Base-by-base conservation (phyloP, 768 basidiomycete genomes). In the Epithele typhae region DNA sequence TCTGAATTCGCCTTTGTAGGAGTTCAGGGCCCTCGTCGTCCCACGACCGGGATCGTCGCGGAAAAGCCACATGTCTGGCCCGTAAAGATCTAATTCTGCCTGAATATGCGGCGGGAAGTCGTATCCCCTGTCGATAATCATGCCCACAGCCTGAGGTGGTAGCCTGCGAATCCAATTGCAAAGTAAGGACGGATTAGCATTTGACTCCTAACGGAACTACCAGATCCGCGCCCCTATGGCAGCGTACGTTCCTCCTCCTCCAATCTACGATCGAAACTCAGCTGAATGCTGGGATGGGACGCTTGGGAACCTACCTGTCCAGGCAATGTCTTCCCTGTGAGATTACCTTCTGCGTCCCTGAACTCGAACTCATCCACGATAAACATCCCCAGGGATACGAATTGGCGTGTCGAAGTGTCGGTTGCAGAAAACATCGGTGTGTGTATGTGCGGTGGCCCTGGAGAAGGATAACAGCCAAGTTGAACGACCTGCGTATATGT, bases 161-260 rank as follows among this genome's bases (percentile, higher is more conserved):
- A 92, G 70, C 89, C 88, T 89, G 59, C 9, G 18, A 25, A 38
- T 25, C 34, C 5, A 18, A 15, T 12, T 25, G 35, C 22, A 36
- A 25, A 4, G 33, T 41, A 4, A 44, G 37, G 35, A 35, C 34
- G 32, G 24, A 17, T 45, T 24, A 25, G n/a, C n/a, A n/a, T n/a
- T n/a, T n/a, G n/a, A n/a, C n/a, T n/a, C n/a, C n/a, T n/a, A n/a
- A n/a, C n/a, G 8, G 19, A 27, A 25, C 22, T 48, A 86, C 87
- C 89, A 94, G 60, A 93, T 79, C 38, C 92, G 77, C 21, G 89
- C 82, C 2, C 89, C 92, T 36, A 95, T 74, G 34, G 74, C 69
- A 43, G 87, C 87, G 64, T 87, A 89, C 0, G 85, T 89, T 3
- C 92, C 92, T 1, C 89, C 93, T 0, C 92, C 92, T 21, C 92